Evolutionary conservation across 1,284 basidiomycete genomes (phyloP).

Genomic region (Melampsora larici-populina): DNA sequence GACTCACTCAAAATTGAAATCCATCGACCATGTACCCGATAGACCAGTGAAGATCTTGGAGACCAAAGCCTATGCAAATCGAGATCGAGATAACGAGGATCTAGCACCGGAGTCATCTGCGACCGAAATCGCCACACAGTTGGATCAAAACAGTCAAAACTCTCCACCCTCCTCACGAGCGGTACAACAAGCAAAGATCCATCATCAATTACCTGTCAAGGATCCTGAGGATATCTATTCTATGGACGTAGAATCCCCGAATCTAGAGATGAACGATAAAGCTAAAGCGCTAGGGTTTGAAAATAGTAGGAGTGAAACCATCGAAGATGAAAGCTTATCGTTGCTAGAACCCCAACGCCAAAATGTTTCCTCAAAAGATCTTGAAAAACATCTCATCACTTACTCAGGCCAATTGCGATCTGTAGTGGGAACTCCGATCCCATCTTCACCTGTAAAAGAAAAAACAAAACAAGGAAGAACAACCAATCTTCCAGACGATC

Average conservation of each 20-base stretch:
- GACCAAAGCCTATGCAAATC: slow-evolving; percentile 1
- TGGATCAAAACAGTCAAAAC: not conserved
- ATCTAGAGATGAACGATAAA: not conserved
- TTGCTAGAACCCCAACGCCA: not conserved
- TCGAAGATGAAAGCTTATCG: not conserved
- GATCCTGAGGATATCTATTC: not conserved
- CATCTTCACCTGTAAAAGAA: not conserved
- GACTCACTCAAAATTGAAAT: not conserved
- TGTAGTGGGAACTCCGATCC: not conserved
- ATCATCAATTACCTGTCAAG: too few species aligned
- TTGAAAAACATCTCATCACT: not conserved
- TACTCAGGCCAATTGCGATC: not conserved
- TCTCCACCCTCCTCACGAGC: not conserved
- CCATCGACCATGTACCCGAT: too few species aligned
- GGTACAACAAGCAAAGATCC: not conserved
- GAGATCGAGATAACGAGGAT: slow-evolving; percentile 1
- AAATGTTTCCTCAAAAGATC: not conserved
- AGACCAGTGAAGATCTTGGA: slow-evolving; percentile 17
- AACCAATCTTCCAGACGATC: not conserved
- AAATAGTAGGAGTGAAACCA: not conserved
- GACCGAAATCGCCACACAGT: not conserved
- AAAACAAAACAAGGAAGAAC: not conserved
- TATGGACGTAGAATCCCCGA: not conserved
- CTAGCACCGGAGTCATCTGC: not conserved
- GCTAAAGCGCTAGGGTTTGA: not conserved